Conservation (phyloP, 2,329 filamentous ascomycete species). For the Penicillium sp. region DNA sequence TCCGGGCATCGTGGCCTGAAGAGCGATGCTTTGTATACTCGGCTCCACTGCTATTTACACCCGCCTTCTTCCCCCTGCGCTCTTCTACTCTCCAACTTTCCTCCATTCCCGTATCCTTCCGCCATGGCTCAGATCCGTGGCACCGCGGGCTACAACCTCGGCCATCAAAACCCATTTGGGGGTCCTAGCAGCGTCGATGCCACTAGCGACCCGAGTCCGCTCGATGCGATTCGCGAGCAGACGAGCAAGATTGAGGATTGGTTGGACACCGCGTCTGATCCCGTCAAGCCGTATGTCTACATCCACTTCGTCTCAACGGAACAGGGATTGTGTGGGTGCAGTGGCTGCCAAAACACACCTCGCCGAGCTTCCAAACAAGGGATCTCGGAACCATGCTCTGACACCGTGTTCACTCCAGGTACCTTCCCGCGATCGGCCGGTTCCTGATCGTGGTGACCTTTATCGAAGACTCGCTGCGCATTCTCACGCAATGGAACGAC, state of each 20-base stretch:
- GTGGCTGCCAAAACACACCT: background rate
- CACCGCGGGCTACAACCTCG: constrained; percentile 76
- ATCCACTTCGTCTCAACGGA: background rate
- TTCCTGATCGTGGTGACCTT: constrained; percentile 98
- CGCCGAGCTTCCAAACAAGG: constrained; percentile 10
- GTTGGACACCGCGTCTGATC: constrained; percentile 79
- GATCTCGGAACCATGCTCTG: constrained; percentile 21
- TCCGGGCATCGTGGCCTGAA: constrained; percentile 42
- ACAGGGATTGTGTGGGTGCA: too few species aligned
- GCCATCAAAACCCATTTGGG: constrained; percentile 66
- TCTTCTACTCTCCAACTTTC: constrained; percentile 6
- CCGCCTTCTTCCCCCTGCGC: constrained; percentile 7
- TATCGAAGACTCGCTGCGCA: constrained; percentile 90
- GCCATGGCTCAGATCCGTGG: constrained; percentile 54
- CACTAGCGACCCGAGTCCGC: constrained; percentile 63
- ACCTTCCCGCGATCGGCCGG: constrained; percentile 88
- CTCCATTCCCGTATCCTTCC: constrained; percentile 8
- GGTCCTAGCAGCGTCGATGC: constrained; percentile 54
- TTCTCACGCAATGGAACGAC: constrained; percentile 95
- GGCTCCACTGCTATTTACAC: constrained; percentile 19
- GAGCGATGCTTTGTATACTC: constrained; percentile 23
- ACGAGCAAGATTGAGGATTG: constrained; percentile 98
- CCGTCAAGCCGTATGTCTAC: constrained; percentile 75
- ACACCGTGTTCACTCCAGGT: constrained; percentile 51
- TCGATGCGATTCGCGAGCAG: constrained; percentile 86